Conservation (phyloP, 1,284 basidiomycete species). For the Takashimella koratensis region DNA sequence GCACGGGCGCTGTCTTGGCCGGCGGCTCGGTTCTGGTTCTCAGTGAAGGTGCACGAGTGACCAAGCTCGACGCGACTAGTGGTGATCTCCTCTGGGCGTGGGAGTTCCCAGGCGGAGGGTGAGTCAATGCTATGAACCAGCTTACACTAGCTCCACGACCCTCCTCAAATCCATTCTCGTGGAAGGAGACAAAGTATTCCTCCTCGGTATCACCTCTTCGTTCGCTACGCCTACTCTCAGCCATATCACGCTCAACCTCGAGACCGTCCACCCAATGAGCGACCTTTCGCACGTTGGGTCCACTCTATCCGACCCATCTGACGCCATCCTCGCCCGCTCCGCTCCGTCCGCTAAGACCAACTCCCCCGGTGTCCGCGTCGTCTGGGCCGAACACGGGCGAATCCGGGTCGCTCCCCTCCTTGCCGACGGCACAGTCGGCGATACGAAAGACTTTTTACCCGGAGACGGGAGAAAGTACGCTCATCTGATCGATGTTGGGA, state of each 20-base stretch:
- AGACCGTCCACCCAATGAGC: conserved; percentile 57
- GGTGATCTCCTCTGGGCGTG: conserved; percentile 38
- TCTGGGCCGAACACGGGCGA: conserved; percentile 66
- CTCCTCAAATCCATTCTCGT: conserved; percentile 62
- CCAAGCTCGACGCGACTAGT: conserved; percentile 22
- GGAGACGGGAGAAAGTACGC: conserved; percentile 25
- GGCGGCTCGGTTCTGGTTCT: conserved; percentile 33
- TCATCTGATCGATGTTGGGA: conserved; percentile 35
- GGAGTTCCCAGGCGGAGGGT: conserved; percentile 32
- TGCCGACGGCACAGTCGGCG: conserved; percentile 45
- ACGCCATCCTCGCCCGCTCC: conserved; percentile 30
- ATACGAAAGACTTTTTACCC: conserved; percentile 55
- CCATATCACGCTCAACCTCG: conserved; percentile 57
- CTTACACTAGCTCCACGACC: conserved; percentile 56
- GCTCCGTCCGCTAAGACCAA: neutral
- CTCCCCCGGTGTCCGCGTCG: conserved; percentile 47
- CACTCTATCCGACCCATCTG: conserved; percentile 48
- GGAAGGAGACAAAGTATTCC: conserved; percentile 58
- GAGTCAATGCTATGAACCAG: conserved; percentile 6
- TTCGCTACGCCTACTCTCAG: conserved; percentile 63
- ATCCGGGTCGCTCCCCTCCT: conserved; percentile 45
- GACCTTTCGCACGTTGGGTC: conserved; percentile 59
- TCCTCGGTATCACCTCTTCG: conserved; percentile 65
- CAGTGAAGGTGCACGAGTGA: conserved; percentile 34
- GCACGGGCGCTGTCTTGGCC: conserved; percentile 51